Evolutionary conservation across 2,329 filamentous ascomycete species (phyloP), one percentile per base, ranked within the genome.

Genomic region (Huntiella bhutanensis): DNA sequence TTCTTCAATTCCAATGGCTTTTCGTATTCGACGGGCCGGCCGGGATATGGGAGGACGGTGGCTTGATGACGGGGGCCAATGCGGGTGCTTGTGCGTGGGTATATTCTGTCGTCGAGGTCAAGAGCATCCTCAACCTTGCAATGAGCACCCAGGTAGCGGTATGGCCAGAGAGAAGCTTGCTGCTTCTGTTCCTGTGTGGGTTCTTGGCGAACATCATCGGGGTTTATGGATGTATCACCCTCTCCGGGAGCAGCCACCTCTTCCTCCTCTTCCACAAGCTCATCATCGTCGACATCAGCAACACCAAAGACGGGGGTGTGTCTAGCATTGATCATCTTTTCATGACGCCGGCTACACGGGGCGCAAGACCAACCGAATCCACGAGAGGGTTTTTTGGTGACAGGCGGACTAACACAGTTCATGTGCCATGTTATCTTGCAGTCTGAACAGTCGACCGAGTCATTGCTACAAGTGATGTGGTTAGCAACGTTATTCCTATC

Each of bases 331-430:
- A 95, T 68, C 60, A 83, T 92, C 54, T 83, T 78, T 62, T 96
- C 91, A 59, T 94, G 87, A n/a, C 85, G 87, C 56, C 88, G 80
- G 61, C 86, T 95, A 62, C 91, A 98, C 49, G 88, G 82, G 46
- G 84, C 91, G 61, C 91, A 98, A 28, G 91, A 88, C 91, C 91
- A 98, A 4, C 86, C 91, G 63, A 98, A 98, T 35, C 91, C 91
- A 61, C 91, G 80, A 41, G 88, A 94, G 15, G 91, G 91, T 62
- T 98, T 98, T 62, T 95, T 98, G 45, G 86, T 71, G 52, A 98
- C 63, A 34, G 87, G 85, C 36, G 91, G 91, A 51, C 82, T 80
- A 48, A 98, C 91, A 61, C 91, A 98, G 57, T 87, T 84, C 88
- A 98, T 96, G 66, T 98, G 91, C 64, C 95, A 98, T 11, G 88